Evolutionary conservation across 1,284 basidiomycete species (phyloP), one percentile per base, ranked within the genome.

Genomic region (Lentinula novae-zelandiae): DNA sequence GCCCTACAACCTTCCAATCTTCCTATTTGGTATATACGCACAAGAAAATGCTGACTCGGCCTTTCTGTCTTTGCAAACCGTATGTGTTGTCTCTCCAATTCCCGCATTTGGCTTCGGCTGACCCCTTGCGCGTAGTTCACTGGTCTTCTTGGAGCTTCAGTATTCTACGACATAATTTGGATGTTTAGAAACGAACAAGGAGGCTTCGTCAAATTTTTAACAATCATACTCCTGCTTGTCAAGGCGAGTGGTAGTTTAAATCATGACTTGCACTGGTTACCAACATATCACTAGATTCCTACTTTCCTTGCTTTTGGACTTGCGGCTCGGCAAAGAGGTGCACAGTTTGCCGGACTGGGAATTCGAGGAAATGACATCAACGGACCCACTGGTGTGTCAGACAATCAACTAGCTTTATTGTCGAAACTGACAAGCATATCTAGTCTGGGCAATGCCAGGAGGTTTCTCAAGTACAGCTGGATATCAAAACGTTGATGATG

Each of bases 371-470:
- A 76, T 50, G 85, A 87, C 64, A 66, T 84, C 15, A 77, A 73
- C 61, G 85, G 87, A 5, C 81, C 89, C 22, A 90, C 90, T 39
- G 85, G 90, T 86, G 66, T 33, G 71, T 66, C 27, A 53, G 7
- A 20, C 4, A 15, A 31, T 12, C 22, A 17, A 12, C 9, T 12
- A 52, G 17, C 31, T 31, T 22, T 9, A n/a, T n/a, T 58, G 17
- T 31, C 51, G 40, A 57, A 27, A 60, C 50, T 58, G 34, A 51
- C 56, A 7, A 33, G 60, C 48, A 39, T 39, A 63, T 63, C 50
- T 65, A 92, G 90, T 92, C 15, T 93, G 90, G 90, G 84, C 89
- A 20, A 93, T 93, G 90, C 91, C 90, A 2, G 90, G 90, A 17
- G 90, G 89, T 0, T 90, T 91, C 70, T 85, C 84, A 0, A 81